Evolutionary conservation across 1,284 basidiomycete species (phyloP).

Genomic region (Austroboletus novae-zelandiae): DNA sequence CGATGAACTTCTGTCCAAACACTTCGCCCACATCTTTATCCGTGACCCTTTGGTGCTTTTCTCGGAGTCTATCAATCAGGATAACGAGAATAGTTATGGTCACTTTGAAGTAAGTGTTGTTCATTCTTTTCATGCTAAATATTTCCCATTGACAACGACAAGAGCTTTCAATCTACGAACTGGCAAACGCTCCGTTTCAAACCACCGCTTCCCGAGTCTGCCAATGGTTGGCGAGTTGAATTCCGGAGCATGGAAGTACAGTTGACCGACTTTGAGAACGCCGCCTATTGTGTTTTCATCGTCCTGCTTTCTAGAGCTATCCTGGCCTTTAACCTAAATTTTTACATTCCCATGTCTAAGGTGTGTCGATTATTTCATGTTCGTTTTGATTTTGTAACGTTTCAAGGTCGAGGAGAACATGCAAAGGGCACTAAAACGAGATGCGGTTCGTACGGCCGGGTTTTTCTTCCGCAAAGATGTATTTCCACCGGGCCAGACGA

Average conservation of each 20-base stretch:
- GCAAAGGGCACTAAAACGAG: constrained; percentile 82
- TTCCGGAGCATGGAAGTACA: constrained; percentile 99
- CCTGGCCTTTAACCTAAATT: constrained; percentile 87
- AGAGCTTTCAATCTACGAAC: constrained; percentile 99
- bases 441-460: constrained; percentile 70
- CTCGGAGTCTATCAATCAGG: constrained; percentile 90
- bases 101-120: constrained; percentile 81
- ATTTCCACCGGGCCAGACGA: constrained; percentile 54
- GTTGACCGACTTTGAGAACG: constrained; percentile 98
- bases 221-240: constrained; percentile 99
- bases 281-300: constrained; percentile 93
- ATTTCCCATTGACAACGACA: constrained; percentile 12
- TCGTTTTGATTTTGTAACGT: neutral
- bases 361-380: constrained; percentile 40
- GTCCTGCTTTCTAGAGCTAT: constrained; percentile 94
- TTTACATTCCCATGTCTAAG: constrained; percentile 97
- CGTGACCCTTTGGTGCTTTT: constrained; percentile 97
- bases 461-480: constrained; percentile 93
- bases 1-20: constrained; percentile 87
- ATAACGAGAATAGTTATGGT: constrained; percentile 84
- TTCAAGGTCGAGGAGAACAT: constrained; percentile 95
- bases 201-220: constrained; percentile 88
- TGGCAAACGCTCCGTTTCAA: constrained; percentile 99
- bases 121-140: neutral
- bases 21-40: constrained; percentile 95